These are phyloP conservation scores for Tremella fuciformis DNA, from an alignment of 768 basidiomycete species.

Conservation along the genomic window DNA sequence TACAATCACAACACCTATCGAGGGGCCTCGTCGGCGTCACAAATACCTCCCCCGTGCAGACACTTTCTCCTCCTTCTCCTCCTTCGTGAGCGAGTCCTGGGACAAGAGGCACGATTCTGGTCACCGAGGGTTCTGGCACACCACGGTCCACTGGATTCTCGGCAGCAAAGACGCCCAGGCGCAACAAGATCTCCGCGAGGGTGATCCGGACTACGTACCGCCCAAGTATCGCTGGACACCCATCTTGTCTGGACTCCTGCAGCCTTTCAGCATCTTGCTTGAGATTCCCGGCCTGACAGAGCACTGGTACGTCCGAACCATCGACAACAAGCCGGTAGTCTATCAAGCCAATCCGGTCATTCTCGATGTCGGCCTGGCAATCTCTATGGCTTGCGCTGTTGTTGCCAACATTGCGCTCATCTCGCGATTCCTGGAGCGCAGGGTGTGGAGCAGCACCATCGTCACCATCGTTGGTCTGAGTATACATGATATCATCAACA, in stretches of 20 bases:
- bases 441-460: constrained; percentile 64
- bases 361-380: constrained; percentile 61
- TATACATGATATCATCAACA: constrained; percentile 71
- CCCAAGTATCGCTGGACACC: constrained; percentile 32
- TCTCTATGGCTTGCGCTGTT: constrained; percentile 68
- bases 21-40: neutral
- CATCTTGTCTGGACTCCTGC: constrained; percentile 25
- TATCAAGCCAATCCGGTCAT: constrained; percentile 59
- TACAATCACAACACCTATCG: neutral
- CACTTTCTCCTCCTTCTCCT: constrained; percentile 7
- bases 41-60: neutral
- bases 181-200: neutral
- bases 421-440: constrained; percentile 68
- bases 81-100: constrained; percentile 9
- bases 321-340: constrained; percentile 56
- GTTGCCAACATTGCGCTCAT: constrained; percentile 69
- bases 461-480: constrained; percentile 65
- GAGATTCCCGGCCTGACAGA: constrained; percentile 77
- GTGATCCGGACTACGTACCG: constrained; percentile 18
- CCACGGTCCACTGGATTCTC: constrained; percentile 2
- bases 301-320: constrained; percentile 59
- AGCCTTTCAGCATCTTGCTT: constrained; percentile 68
- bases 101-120: constrained; percentile 10
- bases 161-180: constrained; percentile 6
- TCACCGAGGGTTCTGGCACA: constrained; percentile 13